Base-by-base conservation (phyloP, 495 filamentous ascomycete species). In the Darksidea phi region DNA sequence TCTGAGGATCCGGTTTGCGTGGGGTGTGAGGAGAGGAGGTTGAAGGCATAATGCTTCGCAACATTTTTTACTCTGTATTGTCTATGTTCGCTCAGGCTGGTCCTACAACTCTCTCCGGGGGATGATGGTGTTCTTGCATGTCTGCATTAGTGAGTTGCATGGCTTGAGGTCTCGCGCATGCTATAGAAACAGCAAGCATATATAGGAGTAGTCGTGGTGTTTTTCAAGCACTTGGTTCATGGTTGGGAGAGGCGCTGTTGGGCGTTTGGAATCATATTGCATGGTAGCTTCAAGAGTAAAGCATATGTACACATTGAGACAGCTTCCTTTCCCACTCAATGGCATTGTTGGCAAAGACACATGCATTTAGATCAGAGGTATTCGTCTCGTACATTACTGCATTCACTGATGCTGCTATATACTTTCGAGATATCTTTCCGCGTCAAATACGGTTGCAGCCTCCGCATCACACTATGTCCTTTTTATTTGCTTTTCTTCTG, bases 1-100 rank as follows among this genome's bases (percentile, higher is more conserved):
- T 77, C 79, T 36, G 75, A 81, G 25, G 79, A 79, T 61, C 80
- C 85, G 23, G 78, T 87, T 18, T 88, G 85, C 72, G 82, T 87
- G 48, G 70, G 71, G 60, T 88, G 85, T 57, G 85, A 88, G 69
- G 82, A 82, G 66, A 78, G 80, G 49, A 78, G 85, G 64, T 71
- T 88, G 56, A 88, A 88, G 68, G 81, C 82, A 42, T 76, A 46
- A 13, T 20, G 41, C 18, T 15, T 43, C 15, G 41, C 13, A 3
- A 3, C 3, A 13, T 15, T 15, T 15, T 13, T 20, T 43, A 6
- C 13, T 43, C 28, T 32, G 10, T 10, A 32, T 10, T 32, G 28
- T 10, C 3, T 10, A 32, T 3, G 28, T 32, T 32, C 28, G 41
- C 13, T 15, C 41, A 43, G 41, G 41, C 41, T 43, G 41, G 41